Conservation (phyloP, 2,329 filamentous ascomycete species). For the Xylariomycetidae sp. region DNA sequence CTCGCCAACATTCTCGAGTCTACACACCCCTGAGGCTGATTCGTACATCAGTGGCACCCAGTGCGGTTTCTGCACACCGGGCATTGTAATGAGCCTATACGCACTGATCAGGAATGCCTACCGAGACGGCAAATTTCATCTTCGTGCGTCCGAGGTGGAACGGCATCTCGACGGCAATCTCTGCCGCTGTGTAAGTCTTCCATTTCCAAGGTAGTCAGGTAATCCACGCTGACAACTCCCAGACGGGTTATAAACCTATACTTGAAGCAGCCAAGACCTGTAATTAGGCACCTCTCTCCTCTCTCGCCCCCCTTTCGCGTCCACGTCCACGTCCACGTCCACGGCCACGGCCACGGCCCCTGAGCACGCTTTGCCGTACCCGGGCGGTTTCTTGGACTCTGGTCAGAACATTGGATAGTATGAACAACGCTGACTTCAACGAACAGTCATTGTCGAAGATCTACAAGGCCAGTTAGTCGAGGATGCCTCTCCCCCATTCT, state of each 20-base stretch:
- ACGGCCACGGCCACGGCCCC: too few relatives aligned
- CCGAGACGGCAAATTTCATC: constrained; percentile 39
- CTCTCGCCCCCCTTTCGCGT: too few relatives aligned
- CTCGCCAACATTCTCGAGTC: not conserved
- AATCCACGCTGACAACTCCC: too few relatives aligned
- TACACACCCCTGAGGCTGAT: constrained; percentile 35
- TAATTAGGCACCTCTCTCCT: too few relatives aligned
- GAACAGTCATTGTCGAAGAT: constrained; percentile 57
- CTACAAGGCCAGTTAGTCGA: constrained; percentile 32
- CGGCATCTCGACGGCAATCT: constrained; percentile 92
- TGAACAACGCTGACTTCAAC: too few relatives aligned
- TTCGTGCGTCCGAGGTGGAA: constrained; percentile 64
- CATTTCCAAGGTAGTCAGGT: constrained; percentile 47
- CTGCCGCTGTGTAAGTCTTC: constrained; percentile 42
- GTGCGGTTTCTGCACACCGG: constrained; percentile 88
- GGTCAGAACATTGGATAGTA: too few relatives aligned
- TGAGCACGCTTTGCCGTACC: too few relatives aligned
- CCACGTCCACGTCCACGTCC: too few relatives aligned
- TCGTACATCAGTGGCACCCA: constrained; percentile 68
- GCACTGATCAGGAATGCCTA: constrained; percentile 62
- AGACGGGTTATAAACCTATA: constrained; percentile 84
- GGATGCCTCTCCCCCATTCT: constrained; percentile 1
- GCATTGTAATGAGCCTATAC: constrained; percentile 95
- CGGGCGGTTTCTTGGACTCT: too few relatives aligned
- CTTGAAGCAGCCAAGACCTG: constrained; percentile 87